Evolutionary conservation across 495 filamentous ascomycete species (phyloP).

Genomic region (Daldinia vernicosa): DNA sequence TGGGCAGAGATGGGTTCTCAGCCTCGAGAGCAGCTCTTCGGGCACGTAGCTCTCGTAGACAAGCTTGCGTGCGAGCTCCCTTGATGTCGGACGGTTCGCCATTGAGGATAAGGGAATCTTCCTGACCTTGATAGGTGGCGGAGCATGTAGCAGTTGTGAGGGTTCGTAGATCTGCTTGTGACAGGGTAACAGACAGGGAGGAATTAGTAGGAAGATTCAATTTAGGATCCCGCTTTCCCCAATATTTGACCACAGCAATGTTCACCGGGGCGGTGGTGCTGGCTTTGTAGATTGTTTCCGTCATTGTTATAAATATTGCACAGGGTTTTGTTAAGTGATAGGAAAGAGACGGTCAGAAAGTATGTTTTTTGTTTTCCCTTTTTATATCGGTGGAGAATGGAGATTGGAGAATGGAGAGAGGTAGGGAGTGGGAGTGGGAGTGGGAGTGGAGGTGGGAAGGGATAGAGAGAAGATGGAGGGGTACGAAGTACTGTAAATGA

Average conservation of each 20-base stretch:
- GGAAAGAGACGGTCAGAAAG: conserved; percentile 20
- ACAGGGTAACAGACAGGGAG: conserved; percentile 94
- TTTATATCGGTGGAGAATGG: background rate
- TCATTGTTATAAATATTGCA: conserved; percentile 49
- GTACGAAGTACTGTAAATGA: no score
- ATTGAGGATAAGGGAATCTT: conserved; percentile 86
- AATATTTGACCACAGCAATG: conserved; percentile 99
- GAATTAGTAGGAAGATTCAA: conserved; percentile 98
- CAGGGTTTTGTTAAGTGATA: background rate
- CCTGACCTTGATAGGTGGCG: conserved; percentile 66
- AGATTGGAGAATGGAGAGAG: background rate
- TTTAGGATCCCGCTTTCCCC: conserved; percentile 93
- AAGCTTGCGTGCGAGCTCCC: conserved; percentile 87
- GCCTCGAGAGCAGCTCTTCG: conserved; percentile 79
- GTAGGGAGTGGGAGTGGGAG: background rate
- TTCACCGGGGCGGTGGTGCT: conserved; percentile 98
- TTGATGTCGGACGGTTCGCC: conserved; percentile 82
- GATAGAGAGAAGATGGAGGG: background rate
- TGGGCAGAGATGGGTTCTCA: conserved; percentile 74
- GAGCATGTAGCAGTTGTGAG: conserved; percentile 97
- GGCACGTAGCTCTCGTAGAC: conserved; percentile 82
- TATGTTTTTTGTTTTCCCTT: conserved; percentile 16
- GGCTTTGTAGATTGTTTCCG: conserved; percentile 76
- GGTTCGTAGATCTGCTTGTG: conserved; percentile 90
- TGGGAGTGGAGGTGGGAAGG: background rate